Evolutionary conservation across 768 basidiomycete species (phyloP).

Genomic region (Trametes maxima): DNA sequence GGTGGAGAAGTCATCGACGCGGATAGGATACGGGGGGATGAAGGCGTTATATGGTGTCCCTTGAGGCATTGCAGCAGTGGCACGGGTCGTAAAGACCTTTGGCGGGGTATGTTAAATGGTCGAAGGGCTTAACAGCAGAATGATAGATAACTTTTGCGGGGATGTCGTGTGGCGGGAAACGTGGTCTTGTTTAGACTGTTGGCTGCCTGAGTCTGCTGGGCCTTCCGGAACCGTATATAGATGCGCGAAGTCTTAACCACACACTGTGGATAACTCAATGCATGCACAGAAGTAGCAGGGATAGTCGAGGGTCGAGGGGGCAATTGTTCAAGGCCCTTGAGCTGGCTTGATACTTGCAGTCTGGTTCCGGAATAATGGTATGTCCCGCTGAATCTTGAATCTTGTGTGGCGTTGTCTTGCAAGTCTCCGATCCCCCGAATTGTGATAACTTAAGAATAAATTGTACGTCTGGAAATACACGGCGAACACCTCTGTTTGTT

Average conservation of each 20-base stretch:
- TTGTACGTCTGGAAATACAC: too few relatives aligned
- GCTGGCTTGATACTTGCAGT: neutral
- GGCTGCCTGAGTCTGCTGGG: neutral
- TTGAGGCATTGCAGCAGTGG: slow-evolving; percentile 55
- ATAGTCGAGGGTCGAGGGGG: neutral
- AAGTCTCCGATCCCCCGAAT: neutral
- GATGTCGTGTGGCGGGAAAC: neutral
- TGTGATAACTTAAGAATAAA: neutral
- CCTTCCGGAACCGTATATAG: neutral
- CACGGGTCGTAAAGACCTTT: neutral
- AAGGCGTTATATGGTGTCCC: slow-evolving; percentile 81
- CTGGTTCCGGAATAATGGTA: slow-evolving; percentile 6
- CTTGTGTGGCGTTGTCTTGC: neutral
- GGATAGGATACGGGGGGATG: slow-evolving; percentile 75
- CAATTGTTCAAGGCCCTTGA: neutral
- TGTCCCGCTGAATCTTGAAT: neutral
- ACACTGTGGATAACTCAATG: neutral
- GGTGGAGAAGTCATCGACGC: slow-evolving; percentile 79
- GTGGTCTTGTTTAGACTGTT: neutral
- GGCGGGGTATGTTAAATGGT: neutral
- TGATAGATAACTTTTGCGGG: neutral
- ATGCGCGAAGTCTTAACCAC: neutral
- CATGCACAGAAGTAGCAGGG: neutral
- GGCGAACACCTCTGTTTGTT: neutral
- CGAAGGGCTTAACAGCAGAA: neutral